Evolutionary conservation across 2,329 filamentous ascomycete species (phyloP), one percentile per base, ranked within the genome.

Genomic region (Clarireedia sp.): DNA sequence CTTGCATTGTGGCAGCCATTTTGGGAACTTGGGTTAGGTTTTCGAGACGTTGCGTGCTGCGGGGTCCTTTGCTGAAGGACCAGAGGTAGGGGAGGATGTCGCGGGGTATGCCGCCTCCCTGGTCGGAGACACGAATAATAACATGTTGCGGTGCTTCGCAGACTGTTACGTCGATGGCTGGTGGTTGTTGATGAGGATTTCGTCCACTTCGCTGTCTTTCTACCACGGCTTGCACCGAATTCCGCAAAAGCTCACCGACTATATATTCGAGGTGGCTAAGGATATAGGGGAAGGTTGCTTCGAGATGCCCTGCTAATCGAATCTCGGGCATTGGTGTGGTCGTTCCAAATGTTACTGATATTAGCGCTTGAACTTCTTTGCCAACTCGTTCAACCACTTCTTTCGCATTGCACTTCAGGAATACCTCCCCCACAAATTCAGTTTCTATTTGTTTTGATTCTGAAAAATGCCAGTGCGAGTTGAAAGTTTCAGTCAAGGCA

Each of bases 191-290:
- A 33, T 41, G 17, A 41, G 10, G 33, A 51, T 9, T 51, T 36
- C 37, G 58, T 51, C 33, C 50, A 12, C 75, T 75, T 51, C 77
- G 74, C 56, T 85, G 82, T 61, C 82, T 81, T 67, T 96, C 92
- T 58, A 95, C 86, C 38, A 94, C 85, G 19, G 91, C 91, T 71
- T 97, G 91, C 16, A 99, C 89, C 0, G 90, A 95, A 72, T 99
- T 99, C 38, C 94, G 86, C 23, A 99, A 78, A 21, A 99, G 83
- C 73, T 99, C 94, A 51, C 94, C 91, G 56, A 99, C 82, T 64
- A 99, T 96, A 72, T 99, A 99, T 72, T 99, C 92, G 51, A 99
- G 80, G 69, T 97, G 94, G 67, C 86, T 94, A 51, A 96, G 81
- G 61, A 99, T 97, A 67, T 96, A 99, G 1, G 95, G 94, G 67